These are phyloP conservation scores for Clarireedia paspali DNA, from an alignment of 2,329 filamentous ascomycete species.

Conservation along the genomic window DNA sequence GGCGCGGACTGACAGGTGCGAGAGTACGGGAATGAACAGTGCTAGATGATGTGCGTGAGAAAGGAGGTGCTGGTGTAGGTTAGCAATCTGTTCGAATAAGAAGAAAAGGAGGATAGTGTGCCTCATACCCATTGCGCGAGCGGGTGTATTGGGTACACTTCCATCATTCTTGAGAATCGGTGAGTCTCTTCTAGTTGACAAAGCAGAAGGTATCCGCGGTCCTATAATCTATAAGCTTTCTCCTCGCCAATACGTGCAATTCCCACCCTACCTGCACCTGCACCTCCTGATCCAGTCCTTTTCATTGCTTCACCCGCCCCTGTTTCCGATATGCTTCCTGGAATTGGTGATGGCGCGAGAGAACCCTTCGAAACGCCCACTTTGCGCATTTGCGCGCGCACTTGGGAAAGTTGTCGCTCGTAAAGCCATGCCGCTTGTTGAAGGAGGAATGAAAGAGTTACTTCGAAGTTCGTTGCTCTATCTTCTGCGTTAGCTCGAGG, in stretches of 20 bases:
- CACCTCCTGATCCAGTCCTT: constrained; percentile 41
- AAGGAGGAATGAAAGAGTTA: constrained; percentile 79
- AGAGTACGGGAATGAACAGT: constrained; percentile 26
- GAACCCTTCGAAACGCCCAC: constrained; percentile 52
- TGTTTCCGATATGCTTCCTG: constrained; percentile 38
- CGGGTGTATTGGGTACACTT: constrained; percentile 17
- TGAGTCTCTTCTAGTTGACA: constrained; percentile 26
- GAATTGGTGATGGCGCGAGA: constrained; percentile 48
- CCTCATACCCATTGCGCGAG: constrained; percentile 18
- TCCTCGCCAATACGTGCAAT: constrained; percentile 11
- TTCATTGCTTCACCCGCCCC: constrained; percentile 40
- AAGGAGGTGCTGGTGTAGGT: constrained; percentile 23
- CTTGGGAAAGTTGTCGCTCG: constrained; percentile 81
- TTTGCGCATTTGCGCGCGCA: constrained; percentile 82
- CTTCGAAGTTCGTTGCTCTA: constrained; percentile 70
- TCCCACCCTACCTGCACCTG: constrained; percentile 23
- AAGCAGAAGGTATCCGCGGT: constrained; percentile 22
- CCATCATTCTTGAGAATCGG: constrained; percentile 19
- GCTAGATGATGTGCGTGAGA: constrained; percentile 27
- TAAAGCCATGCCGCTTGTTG: constrained; percentile 93
- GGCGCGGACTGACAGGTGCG: constrained; percentile 21
- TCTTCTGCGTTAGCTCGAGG: constrained; percentile 9
- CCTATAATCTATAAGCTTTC: constrained; percentile 14
- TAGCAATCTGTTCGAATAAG: not conserved
- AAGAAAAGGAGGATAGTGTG: not conserved